Conservation (phyloP, 1,284 basidiomycete species). For the Leccinum pachyderme region DNA sequence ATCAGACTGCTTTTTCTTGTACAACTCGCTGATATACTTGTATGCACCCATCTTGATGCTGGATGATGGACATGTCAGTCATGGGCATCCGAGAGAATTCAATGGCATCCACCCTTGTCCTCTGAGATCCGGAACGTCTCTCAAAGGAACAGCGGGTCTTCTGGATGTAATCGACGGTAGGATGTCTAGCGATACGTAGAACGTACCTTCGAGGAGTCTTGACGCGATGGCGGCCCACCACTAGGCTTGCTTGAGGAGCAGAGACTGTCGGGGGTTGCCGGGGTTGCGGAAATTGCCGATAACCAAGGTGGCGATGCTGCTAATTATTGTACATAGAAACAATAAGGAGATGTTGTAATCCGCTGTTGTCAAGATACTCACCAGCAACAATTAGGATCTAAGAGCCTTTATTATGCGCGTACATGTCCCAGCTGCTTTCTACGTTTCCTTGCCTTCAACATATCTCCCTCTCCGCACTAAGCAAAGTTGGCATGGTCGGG, state of each 20-base stretch:
- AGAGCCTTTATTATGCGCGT: conserved; percentile 6
- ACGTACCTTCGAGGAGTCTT: conserved; percentile 30
- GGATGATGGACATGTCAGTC: conserved; percentile 13
- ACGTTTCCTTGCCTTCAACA: neutral
- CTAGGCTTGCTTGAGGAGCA: neutral
- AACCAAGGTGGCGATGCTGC: neutral
- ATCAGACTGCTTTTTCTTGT: conserved; percentile 96
- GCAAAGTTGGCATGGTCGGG: conserved; percentile 24
- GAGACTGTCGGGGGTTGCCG: conserved; percentile 22
- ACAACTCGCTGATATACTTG: conserved; percentile 97
- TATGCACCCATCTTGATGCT: conserved; percentile 78
- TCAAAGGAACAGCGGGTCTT: conserved; percentile 8
- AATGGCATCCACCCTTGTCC: conserved; percentile 28
- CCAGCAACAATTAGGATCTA: conserved; percentile 18
- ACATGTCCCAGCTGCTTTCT: neutral
- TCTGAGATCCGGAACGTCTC: conserved; percentile 5
- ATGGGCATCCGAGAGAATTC: conserved; percentile 18
- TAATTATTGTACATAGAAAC: conserved; percentile 2
- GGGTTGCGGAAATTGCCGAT: conserved; percentile 23
- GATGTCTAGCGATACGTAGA: conserved; percentile 9
- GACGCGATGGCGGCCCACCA: conserved; percentile 13
- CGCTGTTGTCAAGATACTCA: conserved; percentile 23
- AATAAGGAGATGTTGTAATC: conserved; percentile 22
- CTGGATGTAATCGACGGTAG: neutral
- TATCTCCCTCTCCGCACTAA: neutral